Evolutionary conservation across 192 early-diverging fungal genomes (phyloP), one percentile per base, ranked within the genome.

Genomic region (Coemansia sp.): DNA sequence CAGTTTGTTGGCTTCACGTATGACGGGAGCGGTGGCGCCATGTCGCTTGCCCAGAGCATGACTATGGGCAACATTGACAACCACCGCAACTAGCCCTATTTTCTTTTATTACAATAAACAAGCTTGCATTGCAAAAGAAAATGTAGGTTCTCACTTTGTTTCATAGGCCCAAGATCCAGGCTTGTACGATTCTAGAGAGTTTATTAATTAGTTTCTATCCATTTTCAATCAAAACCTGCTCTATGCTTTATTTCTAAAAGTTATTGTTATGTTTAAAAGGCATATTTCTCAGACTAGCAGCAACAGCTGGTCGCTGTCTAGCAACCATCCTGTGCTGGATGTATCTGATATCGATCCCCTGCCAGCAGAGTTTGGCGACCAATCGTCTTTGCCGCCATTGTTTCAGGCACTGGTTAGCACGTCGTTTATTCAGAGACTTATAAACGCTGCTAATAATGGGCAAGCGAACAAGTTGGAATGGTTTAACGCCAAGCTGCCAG

Each of bases 1-100:
- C 96, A 98, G 84, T 98, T 98, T 84, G 88, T 83, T 43, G 96
- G 96, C 8, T 98, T 97, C 69, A 95, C 92, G 1, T 97, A 92
- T 62, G 89, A 92, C 45, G 85, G 84, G 47, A 85, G 87, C 60
- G 89, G 89, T 53, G 89, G 89, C 17, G 86, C 90, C 35, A 85
- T 92, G 80, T 83, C 82, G 37, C 73, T 83, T 29, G 82, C 82
- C 22, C 82, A 80, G 65, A 83, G 82, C 61, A 81, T 81, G 79
- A 81, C 76, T 12, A 79, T 79, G 76, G 66, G 64, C 62, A 73
- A 79, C 60, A 73, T 79, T 58, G 76, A 79, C 35, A 64, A 64
- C 59, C 62, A 70, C 54, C 71, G 72, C 64, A 68, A 64, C 58
- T 79, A 75, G 32, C 14, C 9, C 12, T 51, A 8, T 41, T 55